These are phyloP conservation scores for Lepidium campestre DNA, from an alignment of 441 rosid genomes.

Conservation along the genomic window DNA sequence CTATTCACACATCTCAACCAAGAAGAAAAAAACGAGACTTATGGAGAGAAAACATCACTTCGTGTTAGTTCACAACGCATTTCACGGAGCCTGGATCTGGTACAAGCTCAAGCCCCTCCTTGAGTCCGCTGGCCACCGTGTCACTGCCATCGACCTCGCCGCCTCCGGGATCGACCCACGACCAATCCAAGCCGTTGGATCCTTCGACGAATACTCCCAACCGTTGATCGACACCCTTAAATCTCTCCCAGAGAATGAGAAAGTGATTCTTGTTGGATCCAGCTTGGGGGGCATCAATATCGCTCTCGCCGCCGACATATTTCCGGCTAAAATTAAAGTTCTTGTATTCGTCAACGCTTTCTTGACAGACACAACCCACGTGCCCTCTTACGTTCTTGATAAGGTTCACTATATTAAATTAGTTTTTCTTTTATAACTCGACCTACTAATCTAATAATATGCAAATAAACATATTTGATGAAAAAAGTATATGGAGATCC, in stretches of 20 bases:
- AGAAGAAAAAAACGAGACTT: not conserved
- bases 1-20: not conserved
- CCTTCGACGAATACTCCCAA: conserved; percentile 21
- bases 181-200: conserved; percentile 17
- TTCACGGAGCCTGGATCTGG: conserved; percentile 54
- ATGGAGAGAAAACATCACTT: conserved; percentile 34
- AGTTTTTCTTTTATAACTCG: not conserved
- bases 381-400: conserved; percentile 25
- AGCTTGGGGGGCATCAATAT: conserved; percentile 30
- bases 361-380: conserved; percentile 29
- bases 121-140: conserved; percentile 35
- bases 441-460: not conserved
- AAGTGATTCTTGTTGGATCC: conserved; percentile 28
- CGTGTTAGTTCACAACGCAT: conserved; percentile 46
- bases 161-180: conserved; percentile 28
- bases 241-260: conserved; percentile 17
- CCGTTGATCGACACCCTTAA: conserved; percentile 24
- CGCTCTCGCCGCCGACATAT: conserved; percentile 23
- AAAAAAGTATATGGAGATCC: conserved; percentile 16
- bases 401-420: conserved; percentile 5
- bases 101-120: conserved; percentile 40
- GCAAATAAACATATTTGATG: not conserved
- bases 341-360: conserved; percentile 28
- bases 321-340: conserved; percentile 16
- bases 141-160: conserved; percentile 34